A percentile compares a stretch with the other conserved stretches of the same genome.
Conservation (phyloP, 2,329 filamentous ascomycete species). For the Fusarium heterosporum region DNA sequence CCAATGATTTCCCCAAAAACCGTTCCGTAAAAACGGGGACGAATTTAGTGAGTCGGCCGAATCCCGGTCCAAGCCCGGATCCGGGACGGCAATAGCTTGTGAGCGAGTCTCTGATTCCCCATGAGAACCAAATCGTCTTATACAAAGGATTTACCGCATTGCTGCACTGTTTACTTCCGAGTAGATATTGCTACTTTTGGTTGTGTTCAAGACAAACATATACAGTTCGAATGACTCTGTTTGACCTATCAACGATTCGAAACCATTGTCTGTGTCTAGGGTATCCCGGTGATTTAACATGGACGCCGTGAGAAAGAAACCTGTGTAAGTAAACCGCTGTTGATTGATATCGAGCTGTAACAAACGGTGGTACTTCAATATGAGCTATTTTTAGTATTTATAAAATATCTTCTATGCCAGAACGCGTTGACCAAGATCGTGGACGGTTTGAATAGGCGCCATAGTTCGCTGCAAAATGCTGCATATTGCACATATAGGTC, state of each 20-base stretch:
- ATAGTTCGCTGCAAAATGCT: no score
- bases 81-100: neutral
- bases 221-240: neutral
- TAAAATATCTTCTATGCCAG: no score
- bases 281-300: neutral
- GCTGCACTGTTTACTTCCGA: neutral
- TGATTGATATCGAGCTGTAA: neutral
- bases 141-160: neutral
- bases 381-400: no score
- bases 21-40: conserved; percentile 19
- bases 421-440: no score
- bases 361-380: neutral
- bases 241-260: neutral
- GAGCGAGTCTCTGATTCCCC: neutral
- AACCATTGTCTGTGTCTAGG: neutral
- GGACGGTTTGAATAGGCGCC: no score
- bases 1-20: conserved; percentile 32
- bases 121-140: neutral
- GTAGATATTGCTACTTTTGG: neutral
- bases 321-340: neutral
- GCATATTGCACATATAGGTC: no score
- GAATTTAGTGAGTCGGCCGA: conserved; percentile 27
- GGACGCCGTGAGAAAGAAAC: neutral
- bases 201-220: neutral
- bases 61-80: conserved; percentile 14